Evolutionary conservation across 2,329 filamentous ascomycete species (phyloP), one percentile per base, ranked within the genome.

Genomic region (Diaporthe sp.): DNA sequence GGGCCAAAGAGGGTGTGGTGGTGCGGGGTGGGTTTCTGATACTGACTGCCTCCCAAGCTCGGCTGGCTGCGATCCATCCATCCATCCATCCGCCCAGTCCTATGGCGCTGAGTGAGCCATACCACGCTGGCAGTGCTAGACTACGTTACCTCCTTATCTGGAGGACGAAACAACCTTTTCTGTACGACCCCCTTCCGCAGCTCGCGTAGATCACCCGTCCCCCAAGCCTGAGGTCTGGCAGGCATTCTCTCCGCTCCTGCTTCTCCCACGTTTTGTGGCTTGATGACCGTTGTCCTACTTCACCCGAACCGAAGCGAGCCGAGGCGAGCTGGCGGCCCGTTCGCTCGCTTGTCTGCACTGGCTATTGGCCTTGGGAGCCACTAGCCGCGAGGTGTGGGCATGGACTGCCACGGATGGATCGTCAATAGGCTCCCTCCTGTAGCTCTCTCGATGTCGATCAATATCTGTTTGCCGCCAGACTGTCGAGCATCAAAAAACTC

Each of bases 231-330:
- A 50, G n/a, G 22, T 22, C 44, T 50, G 44, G 13, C 44, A 17
- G 47, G 44, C 63, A n/a, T 37, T 22, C 17, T 35, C 44, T 65
- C 42, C 44, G 42, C 42, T 50, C 10, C n/a, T 37, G 30, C 47
- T 25, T 51, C 47, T 37, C 32, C 63, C 63, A 68, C 63, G 63
- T 68, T 68, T 68, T 68, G 63, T 68, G 44, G 63, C 63, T 68
- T 51, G 63, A n/a, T 17, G 35, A 19, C 44, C 13, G 32, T 4
- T 12, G 32, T 37, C 32, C 22, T 53, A 47, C 44, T 53, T 30
- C 63, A 12, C 47, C 47, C 63, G 47, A 68, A 53, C 13, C 63
- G 63, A 53, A 27, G 63, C 63, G 63, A 53, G 17, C 47, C 63
- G 63, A 68, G 44, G 63, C 47, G 47, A 68, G 63, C 30, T 42